Evolutionary conservation across 129 eudicot species (phyloP), one percentile per base, ranked within the genome.

Genomic region (Heracleum sosnowskyi): DNA sequence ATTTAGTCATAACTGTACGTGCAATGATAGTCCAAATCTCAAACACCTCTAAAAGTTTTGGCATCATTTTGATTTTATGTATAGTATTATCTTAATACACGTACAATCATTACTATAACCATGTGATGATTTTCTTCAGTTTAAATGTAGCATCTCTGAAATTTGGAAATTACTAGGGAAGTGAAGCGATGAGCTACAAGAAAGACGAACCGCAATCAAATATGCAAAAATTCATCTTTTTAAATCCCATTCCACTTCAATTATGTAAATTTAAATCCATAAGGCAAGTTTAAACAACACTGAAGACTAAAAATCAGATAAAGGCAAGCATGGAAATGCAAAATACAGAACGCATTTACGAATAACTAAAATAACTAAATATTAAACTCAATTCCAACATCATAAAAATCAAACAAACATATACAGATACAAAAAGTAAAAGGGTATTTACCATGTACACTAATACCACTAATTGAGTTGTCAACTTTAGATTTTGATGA

Each of bases 401-500:
- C 68, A 60, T 33, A 31, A 31, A 62, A 12, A 64, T 12, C 20
- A 64, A 11, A 66, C 1, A n/a, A 2, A 60, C 31, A 31, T 15
- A 66, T 0, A 66, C 2, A 12, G 3, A 64, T 31, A 33, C 10
- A 64, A 4, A 12, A 64, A 64, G 37, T 31, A 31, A 66, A 64
- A 31, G 31, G 36, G 72, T 28, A 4, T 13, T 13, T 66, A 66
- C 72, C 72, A 31, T 66, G 44, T 16, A 18, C 18, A 86, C 91
- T 88, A 82, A 85, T 90, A 88, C 96, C 91, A 87, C 96, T 91
- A 73, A 88, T 78, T 44, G 99, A 96, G 80, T 51, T 90, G 84
- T 96, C 99, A 79, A 96, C 99, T 84, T 96, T 96, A 89, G 99
- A 92, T 95, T 92, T 91, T 80, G 98, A 95, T 84, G 91, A 75